Evolutionary conservation across 768 basidiomycete genomes (phyloP), one percentile per base, ranked within the genome.

Genomic region (Pleurotus eryngii): DNA sequence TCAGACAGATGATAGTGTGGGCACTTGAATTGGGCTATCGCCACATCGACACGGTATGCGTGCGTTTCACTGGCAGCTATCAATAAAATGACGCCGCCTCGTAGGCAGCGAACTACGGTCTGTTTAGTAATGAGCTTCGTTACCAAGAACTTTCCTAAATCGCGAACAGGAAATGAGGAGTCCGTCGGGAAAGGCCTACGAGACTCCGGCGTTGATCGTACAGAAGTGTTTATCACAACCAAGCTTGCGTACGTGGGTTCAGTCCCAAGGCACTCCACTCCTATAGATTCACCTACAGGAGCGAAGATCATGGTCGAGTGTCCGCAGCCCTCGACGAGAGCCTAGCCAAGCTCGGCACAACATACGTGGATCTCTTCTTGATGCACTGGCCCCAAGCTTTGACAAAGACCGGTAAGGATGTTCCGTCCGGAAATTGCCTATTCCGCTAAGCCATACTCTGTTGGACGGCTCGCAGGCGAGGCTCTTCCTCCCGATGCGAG

Each of bases 281-380:
- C 68, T 49, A 63, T 69, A 55, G 72, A 35, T 35, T n/a, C 7
- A n/a, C 38, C 49, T 47, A 35, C 59, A 74, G 69, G 51, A 59
- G 68, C 45, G 65, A 70, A 58, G 66, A 71, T 42, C 78, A 77
- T 58, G 69, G 63, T 35, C 58, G 63, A 20, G 76, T 76, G 6
- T 53, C 62, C 27, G 61, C 64, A 17, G 71, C 71, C 0, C 67
- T 92, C 9, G 63, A 78, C 39, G 72, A 68, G n/a, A 86, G 84
- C 8, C 67, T 90, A 43, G 65, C 74, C 64, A 80, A 79, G 64
- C 72, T 89, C 3, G 69, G 68, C 15, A 55, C 84, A 51, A 73
- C 81, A 55, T 78, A 77, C 43, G 82, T 88, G 11, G 86, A 89
- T 64, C 67, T 87, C 55, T 89, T 82, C 69, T 70, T 89, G 57